A percentile compares a stretch with the other conserved stretches of the same genome.
phyloP scores from a whole-genome alignment of 2,329 filamentous ascomycete genomes.

The Anisogramma anomala region DNA sequence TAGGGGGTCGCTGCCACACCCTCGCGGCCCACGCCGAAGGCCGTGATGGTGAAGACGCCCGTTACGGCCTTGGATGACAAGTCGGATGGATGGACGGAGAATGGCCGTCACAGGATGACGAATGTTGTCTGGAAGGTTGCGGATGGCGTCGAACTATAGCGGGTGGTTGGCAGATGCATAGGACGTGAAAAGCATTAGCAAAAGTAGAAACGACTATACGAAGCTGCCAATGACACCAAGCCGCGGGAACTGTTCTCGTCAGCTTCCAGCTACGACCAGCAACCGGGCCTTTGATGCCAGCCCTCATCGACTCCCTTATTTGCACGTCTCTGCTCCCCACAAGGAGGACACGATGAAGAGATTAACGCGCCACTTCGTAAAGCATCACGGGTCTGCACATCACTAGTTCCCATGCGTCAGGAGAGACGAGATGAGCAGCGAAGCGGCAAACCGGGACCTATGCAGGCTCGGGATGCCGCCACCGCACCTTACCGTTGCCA shows the following conservation, averaged over 20 bases:
- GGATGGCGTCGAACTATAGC: neutral
- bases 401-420: too few relatives aligned
- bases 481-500: too few relatives aligned
- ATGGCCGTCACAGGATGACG: neutral
- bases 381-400: too few relatives aligned
- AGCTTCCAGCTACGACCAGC: too few relatives aligned
- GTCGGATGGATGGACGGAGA: neutral
- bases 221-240: neutral
- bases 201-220: neutral
- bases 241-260: neutral
- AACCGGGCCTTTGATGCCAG: neutral
- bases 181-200: neutral
- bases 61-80: neutral
- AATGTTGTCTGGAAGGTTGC: slow-evolving; percentile 10
- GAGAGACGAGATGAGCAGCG: too few relatives aligned
- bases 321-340: too few relatives aligned
- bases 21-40: neutral
- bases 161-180: neutral
- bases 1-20: slow-evolving; percentile 4
- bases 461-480: too few relatives aligned
- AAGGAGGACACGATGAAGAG: too few relatives aligned
- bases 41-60: neutral
- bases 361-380: too few relatives aligned
- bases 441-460: too few relatives aligned
- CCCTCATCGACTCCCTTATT: too few relatives aligned